Evolutionary conservation across 345 rosid species (phyloP), one percentile per base, ranked within the genome.

Genomic region (Melaleuca quinquenervia): DNA sequence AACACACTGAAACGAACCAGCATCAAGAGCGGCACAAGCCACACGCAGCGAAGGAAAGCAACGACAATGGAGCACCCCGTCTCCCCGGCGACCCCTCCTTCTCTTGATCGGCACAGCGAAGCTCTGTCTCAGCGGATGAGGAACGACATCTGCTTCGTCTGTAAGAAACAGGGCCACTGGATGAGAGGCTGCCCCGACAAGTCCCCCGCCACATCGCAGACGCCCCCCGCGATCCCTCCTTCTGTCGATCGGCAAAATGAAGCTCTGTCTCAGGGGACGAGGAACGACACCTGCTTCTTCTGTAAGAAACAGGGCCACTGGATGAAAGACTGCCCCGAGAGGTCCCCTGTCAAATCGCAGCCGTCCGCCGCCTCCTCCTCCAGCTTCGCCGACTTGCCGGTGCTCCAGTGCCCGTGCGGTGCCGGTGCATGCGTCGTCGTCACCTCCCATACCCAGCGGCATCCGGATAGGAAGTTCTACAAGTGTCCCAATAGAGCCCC

Each of bases 381-480:
- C 74, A 84, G n/a, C 50, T 45, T 50, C 83, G 41, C 45, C 49
- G 83, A 50, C 49, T 11, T 89, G 7, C 92, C 92, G 83, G 11
- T 52, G 78, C 74, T 90, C 7, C 88, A 85, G 24, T 90, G 92
- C 80, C 86, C 2, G 2, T 90, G 90, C 86, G 90, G 90, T 50
- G 89, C 88, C 52, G 91, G 89, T 41, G 13, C 89, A 32, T 90
- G 92, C 82, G 29, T 9, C 22, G 86, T 85, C 45, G 50, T 20
- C 48, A 55, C 86, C 84, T 84, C 92, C 27, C 70, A 16, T 0
- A 85, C 91, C 8, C 22, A 0, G n/a, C 76, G 54, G 50, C 87
- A 91, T 45, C 91, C 93, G 52, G 56, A 82, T 58, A 83, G 91
- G 62, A 88, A 45, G 56, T 91, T 84, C 90, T 89, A 90, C 87